Evolutionary conservation across 2,329 filamentous ascomycete species (phyloP), one percentile per base, ranked within the genome.

Genomic region (Talaromyces sp.): DNA sequence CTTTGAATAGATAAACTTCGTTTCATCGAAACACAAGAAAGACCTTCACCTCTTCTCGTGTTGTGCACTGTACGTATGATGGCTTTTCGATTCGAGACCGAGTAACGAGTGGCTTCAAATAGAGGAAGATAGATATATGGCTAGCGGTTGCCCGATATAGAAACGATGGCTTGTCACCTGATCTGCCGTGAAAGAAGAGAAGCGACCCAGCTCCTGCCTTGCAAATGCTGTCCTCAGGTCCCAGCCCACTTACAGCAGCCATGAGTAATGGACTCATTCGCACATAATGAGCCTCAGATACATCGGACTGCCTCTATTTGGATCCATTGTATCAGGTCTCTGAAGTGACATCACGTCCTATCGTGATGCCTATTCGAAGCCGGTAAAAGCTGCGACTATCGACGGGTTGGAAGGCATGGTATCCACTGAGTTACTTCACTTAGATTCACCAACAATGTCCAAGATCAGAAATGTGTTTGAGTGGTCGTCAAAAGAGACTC

Each of bases 111-210:
- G 8, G 18, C 16, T 31, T 21, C 21, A n/a, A 50, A 50, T 23
- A 50, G 28, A 50, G n/a, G 12, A 52, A 54, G 28, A 23, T 28
- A 50, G 18, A 54, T 21, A 31, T 21, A 35, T 54, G 16, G 7
- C n/a, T 31, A 9, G 28, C 28, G 21, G 50, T 54, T 54, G 9
- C 18, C 31, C 31, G 12, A 33, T 21, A 35, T n/a, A 23, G 3
- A 7, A 11, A 54, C 6, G 31, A 23, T 54, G 50, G n/a, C 12
- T n/a, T 5, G n/a, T 62, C 61, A 58, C 61, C 55, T 62, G 44
- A 62, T 56, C 21, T 62, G 18, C 46, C 16, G 44, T 31, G 42
- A 35, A 52, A 52, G 35, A 48, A 58, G 42, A 52, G 60, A 39
- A 44, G 42, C 28, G 46, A 14, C 21, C 14, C 23, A n/a, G 23